These are phyloP conservation scores for Truncatella angustata DNA, from an alignment of 2,329 filamentous ascomycete species.

Conservation along the genomic window DNA sequence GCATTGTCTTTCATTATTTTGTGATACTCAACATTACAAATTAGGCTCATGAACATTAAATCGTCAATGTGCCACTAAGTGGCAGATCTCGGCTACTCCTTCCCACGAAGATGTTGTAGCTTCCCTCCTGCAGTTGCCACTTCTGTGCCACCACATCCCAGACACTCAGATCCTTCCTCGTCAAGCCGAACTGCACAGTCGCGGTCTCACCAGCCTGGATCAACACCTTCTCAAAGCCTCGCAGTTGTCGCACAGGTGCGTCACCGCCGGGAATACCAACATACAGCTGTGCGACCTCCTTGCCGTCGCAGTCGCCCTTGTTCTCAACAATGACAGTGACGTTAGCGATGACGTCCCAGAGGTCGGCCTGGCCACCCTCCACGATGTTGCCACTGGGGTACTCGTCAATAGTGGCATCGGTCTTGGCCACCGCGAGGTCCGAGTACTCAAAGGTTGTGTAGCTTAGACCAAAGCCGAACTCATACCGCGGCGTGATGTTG, in stretches of 20 bases:
- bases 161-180: slow-evolving; percentile 46
- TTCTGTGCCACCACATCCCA: slow-evolving; percentile 43
- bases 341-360: slow-evolving; percentile 51
- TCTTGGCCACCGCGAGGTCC: slow-evolving; percentile 42
- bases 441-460: slow-evolving; percentile 50
- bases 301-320: slow-evolving; percentile 46
- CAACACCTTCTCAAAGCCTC: slow-evolving; percentile 50
- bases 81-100: slow-evolving; percentile 26
- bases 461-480: slow-evolving; percentile 41
- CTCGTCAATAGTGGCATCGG: slow-evolving; percentile 5
- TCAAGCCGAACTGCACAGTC: slow-evolving; percentile 43
- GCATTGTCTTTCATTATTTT: background rate
- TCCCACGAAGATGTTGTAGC: slow-evolving; percentile 28
- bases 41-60: background rate
- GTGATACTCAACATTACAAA: background rate
- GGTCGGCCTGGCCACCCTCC: slow-evolving; percentile 52
- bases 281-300: slow-evolving; percentile 55
- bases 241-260: slow-evolving; percentile 43
- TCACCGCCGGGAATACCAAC: slow-evolving; percentile 37
- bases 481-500: slow-evolving; percentile 27
- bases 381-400: slow-evolving; percentile 20
- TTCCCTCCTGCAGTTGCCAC: slow-evolving; percentile 36
- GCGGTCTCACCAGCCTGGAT: slow-evolving; percentile 39
- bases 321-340: slow-evolving; percentile 49
- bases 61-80: slow-evolving; percentile 8